Conservation (phyloP, 192 early-diverging fungal species). For the Gryganskiella cystojenkinii region DNA sequence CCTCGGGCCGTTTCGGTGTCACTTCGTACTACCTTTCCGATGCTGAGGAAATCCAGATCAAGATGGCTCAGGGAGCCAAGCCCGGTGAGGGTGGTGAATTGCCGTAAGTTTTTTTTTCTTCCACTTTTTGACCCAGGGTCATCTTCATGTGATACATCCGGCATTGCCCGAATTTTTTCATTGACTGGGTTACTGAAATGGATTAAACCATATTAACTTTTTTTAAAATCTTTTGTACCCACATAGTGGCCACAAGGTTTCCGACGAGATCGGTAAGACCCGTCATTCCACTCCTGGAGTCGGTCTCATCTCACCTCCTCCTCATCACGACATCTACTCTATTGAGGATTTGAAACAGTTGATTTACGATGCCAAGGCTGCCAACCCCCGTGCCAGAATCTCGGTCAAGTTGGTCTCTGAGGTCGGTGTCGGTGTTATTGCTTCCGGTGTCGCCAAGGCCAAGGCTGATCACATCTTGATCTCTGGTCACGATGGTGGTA, state of each 20-base stretch:
- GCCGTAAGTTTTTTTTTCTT: constrained; percentile 52
- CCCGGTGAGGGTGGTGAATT: constrained; percentile 97
- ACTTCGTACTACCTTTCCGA: constrained; percentile 95
- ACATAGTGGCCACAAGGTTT: constrained; percentile 78
- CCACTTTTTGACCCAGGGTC: constrained; percentile 1
- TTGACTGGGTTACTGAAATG: too few relatives aligned
- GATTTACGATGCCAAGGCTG: constrained; percentile 97
- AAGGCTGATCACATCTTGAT: constrained; percentile 96
- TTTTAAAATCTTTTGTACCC: constrained; percentile 9
- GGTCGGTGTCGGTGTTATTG: constrained; percentile 97
- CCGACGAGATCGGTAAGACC: constrained; percentile 82
- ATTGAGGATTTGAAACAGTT: constrained; percentile 99
- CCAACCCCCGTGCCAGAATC: constrained; percentile 91
- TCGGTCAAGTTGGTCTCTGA: constrained; percentile 98
- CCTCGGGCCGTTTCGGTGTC: constrained; percentile 98
- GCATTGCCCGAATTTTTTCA: background rate
- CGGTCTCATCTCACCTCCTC: constrained; percentile 96
- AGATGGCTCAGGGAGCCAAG: constrained; percentile 99
- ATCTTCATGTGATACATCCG: constrained; percentile 33
- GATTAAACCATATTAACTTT: constrained; percentile 3
- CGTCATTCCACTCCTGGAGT: constrained; percentile 96
- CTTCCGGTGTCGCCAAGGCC: constrained; percentile 97
- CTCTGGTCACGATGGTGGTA: constrained; percentile 98
- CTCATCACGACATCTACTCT: constrained; percentile 99
- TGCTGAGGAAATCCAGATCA: constrained; percentile 98